These are phyloP conservation scores for Hyphopichia fennica DNA, from an alignment of 1,139 yeast genomes.

Conservation along the genomic window DNA sequence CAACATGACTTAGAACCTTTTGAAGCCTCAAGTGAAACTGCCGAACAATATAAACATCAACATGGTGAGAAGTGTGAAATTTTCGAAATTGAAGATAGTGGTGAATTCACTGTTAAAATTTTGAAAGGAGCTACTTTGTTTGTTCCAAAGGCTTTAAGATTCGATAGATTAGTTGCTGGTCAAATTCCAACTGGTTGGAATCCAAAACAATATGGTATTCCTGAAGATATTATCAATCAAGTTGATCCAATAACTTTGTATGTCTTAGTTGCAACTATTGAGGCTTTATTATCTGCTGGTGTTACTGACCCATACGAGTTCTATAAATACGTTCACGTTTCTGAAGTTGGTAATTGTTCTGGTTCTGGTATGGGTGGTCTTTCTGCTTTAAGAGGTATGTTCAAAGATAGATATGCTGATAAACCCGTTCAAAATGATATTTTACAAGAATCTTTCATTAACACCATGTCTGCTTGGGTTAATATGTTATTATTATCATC, in stretches of 20 bases:
- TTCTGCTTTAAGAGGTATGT: slow-evolving; percentile 94
- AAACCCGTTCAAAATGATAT: slow-evolving; percentile 95
- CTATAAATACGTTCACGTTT: slow-evolving; percentile 95
- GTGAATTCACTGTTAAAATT: slow-evolving; percentile 87
- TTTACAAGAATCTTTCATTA: slow-evolving; percentile 95
- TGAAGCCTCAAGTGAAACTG: slow-evolving; percentile 93
- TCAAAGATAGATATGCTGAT: slow-evolving; percentile 89
- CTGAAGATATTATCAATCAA: slow-evolving; percentile 89
- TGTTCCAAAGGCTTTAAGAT: slow-evolving; percentile 94
- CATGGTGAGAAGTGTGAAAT: slow-evolving; percentile 94
- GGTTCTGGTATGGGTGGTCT: slow-evolving; percentile 99
- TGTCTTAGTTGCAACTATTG: slow-evolving; percentile 91
- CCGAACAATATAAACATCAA: slow-evolving; percentile 88
- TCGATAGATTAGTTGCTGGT: slow-evolving; percentile 96
- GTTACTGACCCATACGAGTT: slow-evolving; percentile 97
- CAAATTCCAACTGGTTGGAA: slow-evolving; percentile 99
- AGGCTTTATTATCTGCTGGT: slow-evolving; percentile 92
- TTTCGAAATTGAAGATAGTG: slow-evolving; percentile 84
- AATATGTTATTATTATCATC: slow-evolving; percentile 95
- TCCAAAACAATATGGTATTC: slow-evolving; percentile 90
- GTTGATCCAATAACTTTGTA: slow-evolving; percentile 94
- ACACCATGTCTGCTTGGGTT: slow-evolving; percentile 99
- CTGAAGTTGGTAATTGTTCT: slow-evolving; percentile 98
- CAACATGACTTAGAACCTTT: slow-evolving; percentile 96
- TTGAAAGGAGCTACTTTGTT: slow-evolving; percentile 89